phyloP scores from a whole-genome alignment of 2,329 filamentous ascomycete species.

The Talaromyces piceae region DNA sequence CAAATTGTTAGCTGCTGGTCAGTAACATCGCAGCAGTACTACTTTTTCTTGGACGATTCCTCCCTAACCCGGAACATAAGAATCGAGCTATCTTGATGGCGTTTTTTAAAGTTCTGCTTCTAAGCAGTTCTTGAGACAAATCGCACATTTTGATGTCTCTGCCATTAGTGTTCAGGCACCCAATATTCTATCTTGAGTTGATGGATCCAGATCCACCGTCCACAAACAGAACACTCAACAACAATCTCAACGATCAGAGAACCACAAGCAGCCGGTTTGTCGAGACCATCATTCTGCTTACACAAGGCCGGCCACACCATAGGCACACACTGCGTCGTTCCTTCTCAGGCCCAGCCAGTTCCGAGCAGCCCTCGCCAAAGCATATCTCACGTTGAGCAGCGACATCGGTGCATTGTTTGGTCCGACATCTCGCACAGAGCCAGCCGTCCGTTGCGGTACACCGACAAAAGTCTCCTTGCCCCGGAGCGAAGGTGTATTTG shows the following conservation, averaged over 20 bases:
- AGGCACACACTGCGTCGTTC: conserved; percentile 23
- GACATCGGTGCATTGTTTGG: conserved; percentile 19
- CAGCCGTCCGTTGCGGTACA: conserved; percentile 22
- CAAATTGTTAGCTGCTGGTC: too few species aligned
- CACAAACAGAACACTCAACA: not conserved
- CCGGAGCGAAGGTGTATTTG: conserved; percentile 12
- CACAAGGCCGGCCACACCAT: conserved; percentile 21
- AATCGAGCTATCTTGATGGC: too few species aligned
- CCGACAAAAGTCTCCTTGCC: conserved; percentile 17
- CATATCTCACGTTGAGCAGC: conserved; percentile 14
- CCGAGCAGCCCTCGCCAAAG: conserved; percentile 19
- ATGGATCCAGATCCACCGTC: too few species aligned
- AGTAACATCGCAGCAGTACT: too few species aligned
- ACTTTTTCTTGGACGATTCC: too few species aligned
- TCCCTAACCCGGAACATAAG: too few species aligned
- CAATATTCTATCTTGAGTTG: too few species aligned
- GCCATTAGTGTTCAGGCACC: too few species aligned
- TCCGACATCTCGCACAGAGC: conserved; percentile 22
- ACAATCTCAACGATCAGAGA: not conserved
- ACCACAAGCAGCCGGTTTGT: not conserved
- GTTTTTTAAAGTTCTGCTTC: too few species aligned
- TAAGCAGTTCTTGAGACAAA: too few species aligned
- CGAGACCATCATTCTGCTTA: not conserved
- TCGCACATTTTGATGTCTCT: too few species aligned
- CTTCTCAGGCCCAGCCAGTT: conserved; percentile 15